Evolutionary conservation across 2,329 filamentous ascomycete species (phyloP).

Genomic region (Aspergillus pseudonomiae): DNA sequence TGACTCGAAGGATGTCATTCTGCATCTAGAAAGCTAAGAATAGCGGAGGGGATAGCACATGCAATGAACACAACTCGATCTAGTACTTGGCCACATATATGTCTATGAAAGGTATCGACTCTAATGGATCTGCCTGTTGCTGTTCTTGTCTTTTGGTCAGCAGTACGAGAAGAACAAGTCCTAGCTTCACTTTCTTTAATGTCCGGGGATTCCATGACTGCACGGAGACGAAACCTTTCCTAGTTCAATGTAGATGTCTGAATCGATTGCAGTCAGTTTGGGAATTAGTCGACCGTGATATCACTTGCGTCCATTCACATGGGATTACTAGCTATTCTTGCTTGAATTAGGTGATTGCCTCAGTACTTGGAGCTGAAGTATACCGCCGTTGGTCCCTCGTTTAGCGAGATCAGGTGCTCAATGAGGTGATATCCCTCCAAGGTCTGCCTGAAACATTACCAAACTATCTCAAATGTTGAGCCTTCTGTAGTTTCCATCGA

Average conservation of each 20-base stretch:
- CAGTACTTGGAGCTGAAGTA: neutral
- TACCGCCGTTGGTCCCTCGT: neutral
- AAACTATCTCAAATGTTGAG: neutral
- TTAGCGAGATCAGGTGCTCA: neutral
- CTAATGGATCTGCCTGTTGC: no score
- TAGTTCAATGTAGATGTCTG: neutral
- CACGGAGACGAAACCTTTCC: neutral
- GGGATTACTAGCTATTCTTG: neutral
- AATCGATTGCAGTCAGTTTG: neutral
- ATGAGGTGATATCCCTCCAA: neutral
- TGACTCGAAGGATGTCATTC: neutral
- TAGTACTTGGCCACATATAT: neutral
- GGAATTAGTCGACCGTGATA: no score
- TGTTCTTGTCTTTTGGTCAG: no score
- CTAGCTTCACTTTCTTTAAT: neutral
- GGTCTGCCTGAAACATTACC: neutral
- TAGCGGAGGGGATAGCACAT: neutral
- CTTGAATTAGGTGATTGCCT: neutral
- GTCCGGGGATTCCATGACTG: no score
- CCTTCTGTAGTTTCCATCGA: no score
- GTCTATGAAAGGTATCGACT: neutral
- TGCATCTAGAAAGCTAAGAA: neutral
- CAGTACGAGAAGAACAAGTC: neutral
- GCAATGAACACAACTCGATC: no score
- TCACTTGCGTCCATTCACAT: no score